phyloP scores from a whole-genome alignment of 2,329 filamentous ascomycete species.

The Bisporella sp. region DNA sequence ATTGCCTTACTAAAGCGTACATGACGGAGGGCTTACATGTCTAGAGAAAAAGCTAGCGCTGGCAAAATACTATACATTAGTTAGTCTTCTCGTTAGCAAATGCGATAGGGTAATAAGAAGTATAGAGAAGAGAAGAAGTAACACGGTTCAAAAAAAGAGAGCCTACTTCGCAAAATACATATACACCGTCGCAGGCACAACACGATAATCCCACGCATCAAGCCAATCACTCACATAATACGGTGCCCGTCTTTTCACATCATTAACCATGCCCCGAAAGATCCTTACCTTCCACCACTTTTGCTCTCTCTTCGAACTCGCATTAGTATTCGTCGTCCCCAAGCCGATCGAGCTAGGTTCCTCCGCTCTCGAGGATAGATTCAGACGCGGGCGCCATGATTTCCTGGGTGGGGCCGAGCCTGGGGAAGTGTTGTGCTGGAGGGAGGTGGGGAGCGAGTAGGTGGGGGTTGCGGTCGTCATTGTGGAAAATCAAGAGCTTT shows the following conservation, averaged over 20 bases:
- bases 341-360: constrained; percentile 3
- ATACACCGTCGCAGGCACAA: constrained; percentile 80
- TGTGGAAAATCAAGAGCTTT: too few relatives aligned
- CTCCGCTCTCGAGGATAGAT: constrained; percentile 2
- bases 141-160: neutral
- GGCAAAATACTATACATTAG: constrained; percentile 63
- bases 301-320: constrained; percentile 13
- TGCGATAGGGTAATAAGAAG: neutral
- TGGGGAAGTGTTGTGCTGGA: constrained; percentile 4
- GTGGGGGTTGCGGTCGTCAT: neutral
- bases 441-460: constrained; percentile 17
- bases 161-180: constrained; percentile 92
- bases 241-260: constrained; percentile 66
- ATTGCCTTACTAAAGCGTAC: neutral
- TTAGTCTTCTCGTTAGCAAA: neutral
- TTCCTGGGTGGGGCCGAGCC: constrained; percentile 6
- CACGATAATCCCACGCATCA: constrained; percentile 86
- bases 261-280: constrained; percentile 75
- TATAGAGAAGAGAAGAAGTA: neutral
- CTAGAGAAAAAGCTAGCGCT: constrained; percentile 79
- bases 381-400: constrained; percentile 12
- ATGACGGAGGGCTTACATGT: constrained; percentile 50
- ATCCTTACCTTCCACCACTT: constrained; percentile 69
- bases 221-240: constrained; percentile 78
- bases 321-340: neutral